A percentile compares a stretch with the other conserved stretches of the same genome.
These are phyloP conservation scores for Hypoxylon intermedium DNA, from an alignment of 495 filamentous ascomycete species.

Conservation along the genomic window DNA sequence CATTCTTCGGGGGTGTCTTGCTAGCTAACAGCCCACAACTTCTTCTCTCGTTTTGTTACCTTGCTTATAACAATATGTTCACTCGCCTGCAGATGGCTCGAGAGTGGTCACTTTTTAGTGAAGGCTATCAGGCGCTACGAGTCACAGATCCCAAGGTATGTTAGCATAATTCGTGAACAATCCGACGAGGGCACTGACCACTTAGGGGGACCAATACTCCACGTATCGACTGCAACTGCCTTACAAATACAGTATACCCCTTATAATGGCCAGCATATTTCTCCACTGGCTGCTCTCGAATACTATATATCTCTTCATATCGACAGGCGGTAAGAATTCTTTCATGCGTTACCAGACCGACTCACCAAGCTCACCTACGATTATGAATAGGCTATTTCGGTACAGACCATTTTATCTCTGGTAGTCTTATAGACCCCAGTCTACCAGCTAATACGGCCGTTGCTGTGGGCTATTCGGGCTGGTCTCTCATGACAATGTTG, in stretches of 20 bases:
- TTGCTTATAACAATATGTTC: slow-evolving; percentile 41
- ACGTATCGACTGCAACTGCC: slow-evolving; percentile 48
- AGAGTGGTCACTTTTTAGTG: slow-evolving; percentile 33
- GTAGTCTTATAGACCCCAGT: slow-evolving; percentile 4
- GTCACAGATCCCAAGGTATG: slow-evolving; percentile 51
- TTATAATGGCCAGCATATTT: slow-evolving; percentile 24
- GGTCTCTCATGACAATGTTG: slow-evolving; percentile 21
- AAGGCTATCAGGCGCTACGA: slow-evolving; percentile 50
- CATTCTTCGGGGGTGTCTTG: slow-evolving; percentile 31
- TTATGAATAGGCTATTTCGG: slow-evolving; percentile 25
- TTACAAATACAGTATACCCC: slow-evolving; percentile 36
- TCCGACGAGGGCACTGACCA: background rate
- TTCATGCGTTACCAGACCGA: background rate
- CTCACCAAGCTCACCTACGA: background rate
- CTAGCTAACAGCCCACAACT: slow-evolving; percentile 55
- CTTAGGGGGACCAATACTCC: slow-evolving; percentile 43
- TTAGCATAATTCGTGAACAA: background rate
- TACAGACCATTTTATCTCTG: background rate
- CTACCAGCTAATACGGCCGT: slow-evolving; percentile 28
- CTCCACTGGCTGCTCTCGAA: slow-evolving; percentile 38
- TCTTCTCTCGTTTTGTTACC: slow-evolving; percentile 51
- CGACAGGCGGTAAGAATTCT: slow-evolving; percentile 20
- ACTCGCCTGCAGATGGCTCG: slow-evolving; percentile 35
- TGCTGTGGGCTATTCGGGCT: slow-evolving; percentile 24
- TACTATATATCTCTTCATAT: slow-evolving; percentile 26